phyloP scores from a whole-genome alignment of 768 basidiomycete species.

The Xanthoconium stramineum region DNA sequence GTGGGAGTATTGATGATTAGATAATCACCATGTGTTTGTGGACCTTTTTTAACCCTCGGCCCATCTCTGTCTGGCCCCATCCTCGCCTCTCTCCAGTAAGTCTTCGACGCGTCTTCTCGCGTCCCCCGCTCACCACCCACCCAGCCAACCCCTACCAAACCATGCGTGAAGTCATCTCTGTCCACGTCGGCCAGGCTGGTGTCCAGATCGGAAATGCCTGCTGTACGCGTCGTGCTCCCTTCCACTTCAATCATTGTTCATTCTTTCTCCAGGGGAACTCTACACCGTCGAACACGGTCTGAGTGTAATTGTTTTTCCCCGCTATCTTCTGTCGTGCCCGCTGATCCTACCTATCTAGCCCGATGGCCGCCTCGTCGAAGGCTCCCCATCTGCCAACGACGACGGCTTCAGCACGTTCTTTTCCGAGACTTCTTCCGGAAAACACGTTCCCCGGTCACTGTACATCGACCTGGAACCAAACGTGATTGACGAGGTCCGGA shows the following conservation, averaged over 20 bases:
- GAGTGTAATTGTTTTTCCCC: conserved; percentile 52
- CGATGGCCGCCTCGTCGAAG: conserved; percentile 86
- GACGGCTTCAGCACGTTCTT: conserved; percentile 99
- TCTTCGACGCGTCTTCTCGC: conserved; percentile 30
- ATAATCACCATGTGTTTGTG: conserved; percentile 34
- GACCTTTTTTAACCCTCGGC: conserved; percentile 41
- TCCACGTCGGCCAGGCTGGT: conserved; percentile 99
- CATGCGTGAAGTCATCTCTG: conserved; percentile 97
- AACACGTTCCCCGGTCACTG: conserved; percentile 95
- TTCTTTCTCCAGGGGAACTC: conserved; percentile 74
- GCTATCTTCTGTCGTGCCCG: conserved; percentile 3
- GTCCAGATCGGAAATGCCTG: conserved; percentile 98
- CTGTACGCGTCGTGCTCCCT: conserved; percentile 48
- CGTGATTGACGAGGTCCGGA: conserved; percentile 96
- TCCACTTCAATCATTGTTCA: conserved; percentile 12
- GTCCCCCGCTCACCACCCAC: conserved; percentile 8
- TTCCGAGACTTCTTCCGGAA: conserved; percentile 94
- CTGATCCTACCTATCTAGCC: conserved; percentile 54
- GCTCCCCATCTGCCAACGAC: conserved; percentile 70
- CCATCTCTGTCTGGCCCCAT: conserved; percentile 29
- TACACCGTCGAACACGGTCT: conserved; percentile 99
- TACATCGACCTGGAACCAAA: conserved; percentile 98
- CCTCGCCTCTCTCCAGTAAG: conserved; percentile 31
- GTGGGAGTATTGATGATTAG: conserved; percentile 28
- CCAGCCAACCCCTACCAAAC: conserved; percentile 24